Evolutionary conservation across 2,329 filamentous ascomycete species (phyloP), one percentile per base, ranked within the genome.

Genomic region (Cladosporium sp.): DNA sequence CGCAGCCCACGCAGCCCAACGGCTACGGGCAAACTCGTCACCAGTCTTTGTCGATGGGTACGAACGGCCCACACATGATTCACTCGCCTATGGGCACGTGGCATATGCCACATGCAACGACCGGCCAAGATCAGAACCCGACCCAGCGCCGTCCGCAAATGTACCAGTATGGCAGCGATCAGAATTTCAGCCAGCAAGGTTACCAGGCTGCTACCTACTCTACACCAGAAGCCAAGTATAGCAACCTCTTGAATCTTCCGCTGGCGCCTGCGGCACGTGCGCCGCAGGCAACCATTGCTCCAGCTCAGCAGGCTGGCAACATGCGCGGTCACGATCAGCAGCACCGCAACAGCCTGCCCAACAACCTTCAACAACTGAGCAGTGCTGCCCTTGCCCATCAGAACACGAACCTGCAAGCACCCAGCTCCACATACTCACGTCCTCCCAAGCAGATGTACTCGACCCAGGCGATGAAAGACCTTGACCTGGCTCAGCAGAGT

Each of bases 161-260:
- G 9, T n/a, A 57, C 4, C 48, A 49, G 17, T 63, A 55, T 28
- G 61, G 61, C n/a, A 63, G 49, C 40, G 61, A 63, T 25, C 47
- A 49, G 22, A 45, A 44, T 40, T 60, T 61, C 35, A 34, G 35
- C 20, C 40, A 50, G 28, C 28, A 47, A 36, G 42, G 47, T n/a
- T 60, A 47, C 22, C 40, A 47, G 32, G 55, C 37, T 42, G 20
- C 48, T 15, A 22, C 44, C 35, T 45, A 53, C n/a, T 19, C 45
- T 5, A 20, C 35, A 15, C 17, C 59, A 9, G 45, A 61, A 1
- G 20, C 51, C 12, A 57, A 63, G 47, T 48, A 47, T 37, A 61
- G 51, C 47, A 59, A 58, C 37, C 56, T 63, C 22, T 37, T 61
- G 19, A 57, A 58, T 28, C 53, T 63, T 2, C 58, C 60, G 12